Conservation (phyloP, 2,329 filamentous ascomycete genomes). For the Leptographium flavum region DNA sequence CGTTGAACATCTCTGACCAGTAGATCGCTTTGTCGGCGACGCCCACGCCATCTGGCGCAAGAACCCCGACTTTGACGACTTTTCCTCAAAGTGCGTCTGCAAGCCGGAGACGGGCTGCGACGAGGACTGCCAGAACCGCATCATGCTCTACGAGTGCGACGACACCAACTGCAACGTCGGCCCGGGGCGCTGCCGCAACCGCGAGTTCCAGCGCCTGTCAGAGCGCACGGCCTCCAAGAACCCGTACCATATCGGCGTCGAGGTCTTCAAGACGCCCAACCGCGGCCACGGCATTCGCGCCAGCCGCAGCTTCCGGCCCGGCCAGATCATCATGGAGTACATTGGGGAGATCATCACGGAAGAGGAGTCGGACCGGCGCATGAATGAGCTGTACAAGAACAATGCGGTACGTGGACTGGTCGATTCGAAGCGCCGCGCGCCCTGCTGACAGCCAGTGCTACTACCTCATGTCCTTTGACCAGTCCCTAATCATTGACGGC, state of each 20-base stretch:
- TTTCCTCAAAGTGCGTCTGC: conserved; percentile 67
- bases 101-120: conserved; percentile 65
- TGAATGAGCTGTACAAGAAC: conserved; percentile 87
- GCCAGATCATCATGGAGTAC: conserved; percentile 97
- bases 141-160: conserved; percentile 97
- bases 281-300: conserved; percentile 85
- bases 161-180: conserved; percentile 74
- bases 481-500: conserved; percentile 97
- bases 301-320: conserved; percentile 72
- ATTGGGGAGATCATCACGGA: conserved; percentile 96
- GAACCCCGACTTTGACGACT: conserved; percentile 57
- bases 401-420: conserved; percentile 72
- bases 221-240: conserved; percentile 48
- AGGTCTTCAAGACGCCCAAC: conserved; percentile 81
- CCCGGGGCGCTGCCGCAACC: conserved; percentile 64
- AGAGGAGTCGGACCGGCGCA: conserved; percentile 80
- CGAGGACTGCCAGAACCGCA: conserved; percentile 83
- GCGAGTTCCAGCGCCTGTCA: conserved; percentile 69
- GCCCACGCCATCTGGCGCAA: conserved; percentile 71
- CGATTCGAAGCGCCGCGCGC: too few relatives aligned
- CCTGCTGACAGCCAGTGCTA: conserved; percentile 53
- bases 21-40: conserved; percentile 83
- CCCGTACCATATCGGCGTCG: conserved; percentile 83
- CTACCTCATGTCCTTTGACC: conserved; percentile 96
- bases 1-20: neutral